Evolutionary conservation across 306 rosid species (phyloP), one percentile per base, ranked within the genome.

Genomic region (Lathyrus sativus): DNA sequence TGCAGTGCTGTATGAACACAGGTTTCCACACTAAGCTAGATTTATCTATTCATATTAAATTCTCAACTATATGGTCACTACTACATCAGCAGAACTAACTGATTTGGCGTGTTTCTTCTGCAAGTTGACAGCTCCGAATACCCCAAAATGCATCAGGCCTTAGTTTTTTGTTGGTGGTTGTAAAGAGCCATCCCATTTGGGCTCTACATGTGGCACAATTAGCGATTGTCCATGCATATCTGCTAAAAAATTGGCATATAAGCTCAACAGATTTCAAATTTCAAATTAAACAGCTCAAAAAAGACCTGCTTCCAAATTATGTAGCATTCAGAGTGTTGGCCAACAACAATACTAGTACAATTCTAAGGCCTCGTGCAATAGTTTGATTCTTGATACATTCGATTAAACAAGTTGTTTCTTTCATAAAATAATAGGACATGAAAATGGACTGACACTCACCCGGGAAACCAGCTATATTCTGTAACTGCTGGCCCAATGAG

Each of bases 401-500:
- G 4, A 2, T 45, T 61, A 43, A 78, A 72, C 9, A 70, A 57
- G 55, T 61, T 42, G 33, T 38, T 50, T 68, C 33, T 51, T 68
- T 50, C 43, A 37, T 60, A 62, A 33, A 61, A 73, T 55, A 49
- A 50, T 54, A 64, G 14, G 76, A 70, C 43, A 71, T 24, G 79
- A 69, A 57, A 68, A 66, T 61, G 60, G 55, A 75, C 46, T 8
- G 51, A 38, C 55, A 24, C 96, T 70, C 85, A 93, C 99, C 99
- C 99, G 69, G 99, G 99, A 85, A 93, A 90, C 99, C 99, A 93
- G 78, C 97, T 93, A 80, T 85, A 90, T 68, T 85, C 88, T 50
- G 83, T 80, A 58, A 3, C 65, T 6, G 99, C 72, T 38, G 38
- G 81, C 66, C 99, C 97, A 51, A 61, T 0, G 18, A 84, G 90